Conservation (phyloP, 352 stramenopile genomes). For the Pythium vanterpoolii region DNA sequence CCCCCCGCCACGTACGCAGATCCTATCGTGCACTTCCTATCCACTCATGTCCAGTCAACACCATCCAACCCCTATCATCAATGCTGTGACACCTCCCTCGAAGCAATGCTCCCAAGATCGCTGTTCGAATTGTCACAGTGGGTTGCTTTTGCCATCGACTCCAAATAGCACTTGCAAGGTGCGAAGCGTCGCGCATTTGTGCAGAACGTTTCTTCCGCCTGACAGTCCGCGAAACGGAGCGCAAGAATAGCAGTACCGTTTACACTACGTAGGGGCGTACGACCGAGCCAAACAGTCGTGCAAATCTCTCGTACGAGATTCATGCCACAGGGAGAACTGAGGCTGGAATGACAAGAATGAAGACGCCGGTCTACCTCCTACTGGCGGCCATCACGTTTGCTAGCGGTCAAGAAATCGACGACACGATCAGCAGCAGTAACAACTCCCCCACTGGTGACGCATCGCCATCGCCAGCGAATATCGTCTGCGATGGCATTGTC, state of each 20-base stretch:
- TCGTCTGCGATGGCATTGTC: constrained; percentile 10
- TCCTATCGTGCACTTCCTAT: too few relatives aligned
- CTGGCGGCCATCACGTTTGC: constrained; percentile 4
- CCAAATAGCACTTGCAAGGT: too few relatives aligned
- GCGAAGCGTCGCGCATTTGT: too few relatives aligned
- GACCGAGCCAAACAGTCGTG: neutral
- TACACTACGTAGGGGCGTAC: too few relatives aligned
- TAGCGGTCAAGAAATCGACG: constrained; percentile 5
- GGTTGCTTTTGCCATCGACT: too few relatives aligned
- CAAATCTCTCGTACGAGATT: neutral
- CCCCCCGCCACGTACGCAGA: too few relatives aligned
- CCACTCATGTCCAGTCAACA: too few relatives aligned
- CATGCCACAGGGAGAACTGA: neutral
- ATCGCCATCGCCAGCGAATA: neutral
- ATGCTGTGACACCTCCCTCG: too few relatives aligned
- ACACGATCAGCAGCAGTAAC: neutral
- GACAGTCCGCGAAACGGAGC: neutral
- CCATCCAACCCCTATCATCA: too few relatives aligned
- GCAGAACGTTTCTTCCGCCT: neutral
- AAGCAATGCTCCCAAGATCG: neutral
- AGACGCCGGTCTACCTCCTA: neutral
- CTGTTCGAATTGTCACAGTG: too few relatives aligned
- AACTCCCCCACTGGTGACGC: neutral
- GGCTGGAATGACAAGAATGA: constrained; percentile 5
- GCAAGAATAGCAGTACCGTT: neutral